These are phyloP conservation scores for Eruca vesicaria DNA, from an alignment of 441 rosid genomes.

Conservation along the genomic window DNA sequence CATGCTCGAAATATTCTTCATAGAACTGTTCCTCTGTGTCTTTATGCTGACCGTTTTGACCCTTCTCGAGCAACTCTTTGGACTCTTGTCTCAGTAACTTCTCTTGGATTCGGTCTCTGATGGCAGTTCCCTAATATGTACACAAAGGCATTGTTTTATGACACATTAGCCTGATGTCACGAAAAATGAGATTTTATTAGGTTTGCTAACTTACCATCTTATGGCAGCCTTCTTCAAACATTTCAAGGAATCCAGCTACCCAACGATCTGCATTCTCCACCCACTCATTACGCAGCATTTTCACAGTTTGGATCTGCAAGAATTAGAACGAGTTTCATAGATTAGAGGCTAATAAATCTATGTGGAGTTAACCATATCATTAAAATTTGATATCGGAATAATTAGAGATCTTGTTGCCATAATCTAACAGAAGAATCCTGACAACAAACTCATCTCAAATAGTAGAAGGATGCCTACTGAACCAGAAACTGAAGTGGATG, in stretches of 20 bases:
- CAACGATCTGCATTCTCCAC: slow-evolving; percentile 86
- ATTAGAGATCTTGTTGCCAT: neutral
- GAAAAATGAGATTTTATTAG: neutral
- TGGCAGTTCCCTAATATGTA: slow-evolving; percentile 65
- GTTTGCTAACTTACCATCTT: slow-evolving; percentile 59
- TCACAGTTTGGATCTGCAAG: slow-evolving; percentile 63
- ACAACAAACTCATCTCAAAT: neutral
- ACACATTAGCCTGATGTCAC: neutral
- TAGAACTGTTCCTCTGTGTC: slow-evolving; percentile 42
- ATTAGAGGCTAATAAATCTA: neutral
- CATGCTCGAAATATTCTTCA: slow-evolving; percentile 39
- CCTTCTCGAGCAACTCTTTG: slow-evolving; percentile 35
- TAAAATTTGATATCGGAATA: neutral
- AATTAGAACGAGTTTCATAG: neutral
- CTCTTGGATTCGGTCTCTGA: slow-evolving; percentile 75
- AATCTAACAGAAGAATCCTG: neutral
- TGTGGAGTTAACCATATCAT: neutral
- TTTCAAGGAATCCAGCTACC: slow-evolving; percentile 90
- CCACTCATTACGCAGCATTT: slow-evolving; percentile 74
- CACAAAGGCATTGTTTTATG: neutral
- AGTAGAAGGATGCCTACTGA: neutral
- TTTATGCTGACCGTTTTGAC: slow-evolving; percentile 36
- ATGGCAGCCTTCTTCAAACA: slow-evolving; percentile 93
- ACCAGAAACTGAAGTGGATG: neutral
- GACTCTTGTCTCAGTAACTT: slow-evolving; percentile 51